Evolutionary conservation across 768 basidiomycete genomes (phyloP).

Genomic region (Melanogaster broomeanus): DNA sequence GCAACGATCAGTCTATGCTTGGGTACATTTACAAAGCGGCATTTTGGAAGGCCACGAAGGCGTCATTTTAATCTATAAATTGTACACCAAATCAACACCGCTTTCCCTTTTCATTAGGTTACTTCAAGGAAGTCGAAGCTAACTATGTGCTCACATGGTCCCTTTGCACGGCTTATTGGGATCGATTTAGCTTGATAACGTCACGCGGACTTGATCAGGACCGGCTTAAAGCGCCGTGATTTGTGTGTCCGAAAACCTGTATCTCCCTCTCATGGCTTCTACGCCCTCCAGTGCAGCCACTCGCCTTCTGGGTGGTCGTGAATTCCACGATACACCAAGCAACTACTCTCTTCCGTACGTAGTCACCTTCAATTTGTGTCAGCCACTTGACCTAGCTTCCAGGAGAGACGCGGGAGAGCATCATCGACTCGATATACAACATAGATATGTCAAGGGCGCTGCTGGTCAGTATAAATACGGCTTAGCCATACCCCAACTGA

Average conservation of each 20-base stretch:
- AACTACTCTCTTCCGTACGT: neutral
- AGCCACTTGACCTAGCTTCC: neutral
- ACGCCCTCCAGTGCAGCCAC: neutral
- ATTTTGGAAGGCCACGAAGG: conserved; percentile 78
- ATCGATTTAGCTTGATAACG: neutral
- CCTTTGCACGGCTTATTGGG: neutral
- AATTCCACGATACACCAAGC: neutral
- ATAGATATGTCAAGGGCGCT: too few species aligned
- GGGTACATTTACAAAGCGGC: conserved; percentile 81
- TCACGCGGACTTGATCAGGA: neutral
- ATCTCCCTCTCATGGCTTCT: neutral
- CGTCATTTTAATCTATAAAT: neutral
- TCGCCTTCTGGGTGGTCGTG: neutral
- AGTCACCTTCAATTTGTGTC: neutral
- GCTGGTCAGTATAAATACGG: too few species aligned
- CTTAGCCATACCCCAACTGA: too few species aligned
- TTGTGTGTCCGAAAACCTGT: too few species aligned
- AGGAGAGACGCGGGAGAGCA: neutral
- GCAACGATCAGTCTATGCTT: conserved; percentile 78
- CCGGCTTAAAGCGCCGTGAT: neutral
- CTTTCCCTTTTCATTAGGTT: neutral
- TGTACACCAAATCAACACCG: too few species aligned
- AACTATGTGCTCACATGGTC: neutral
- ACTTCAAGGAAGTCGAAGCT: neutral
- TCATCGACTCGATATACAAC: neutral